Conservation (phyloP, 2,329 filamentous ascomycete genomes). For the Cladophialophora yegresii region DNA sequence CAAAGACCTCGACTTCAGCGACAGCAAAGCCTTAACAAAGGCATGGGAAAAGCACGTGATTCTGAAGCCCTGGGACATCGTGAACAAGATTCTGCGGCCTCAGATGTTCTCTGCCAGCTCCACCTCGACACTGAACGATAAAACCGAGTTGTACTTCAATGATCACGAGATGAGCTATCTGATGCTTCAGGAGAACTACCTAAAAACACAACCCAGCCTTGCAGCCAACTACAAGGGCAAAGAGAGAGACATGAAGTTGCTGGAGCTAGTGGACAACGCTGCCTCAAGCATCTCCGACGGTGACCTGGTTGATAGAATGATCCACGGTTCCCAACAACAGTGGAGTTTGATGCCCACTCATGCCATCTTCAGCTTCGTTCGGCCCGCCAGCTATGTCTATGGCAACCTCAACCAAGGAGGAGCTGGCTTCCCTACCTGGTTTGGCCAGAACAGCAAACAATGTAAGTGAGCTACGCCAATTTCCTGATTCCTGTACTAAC, state of each 20-base stretch:
- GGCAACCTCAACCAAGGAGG: slow-evolving; percentile 68
- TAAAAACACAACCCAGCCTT: slow-evolving; percentile 74
- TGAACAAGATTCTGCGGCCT: slow-evolving; percentile 83
- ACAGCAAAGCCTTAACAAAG: slow-evolving; percentile 92
- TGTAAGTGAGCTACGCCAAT: slow-evolving; percentile 53
- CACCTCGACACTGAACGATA: slow-evolving; percentile 89
- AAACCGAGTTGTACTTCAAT: slow-evolving; percentile 98
- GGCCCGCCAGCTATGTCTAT: slow-evolving; percentile 82
- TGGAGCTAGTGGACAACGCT: slow-evolving; percentile 83
- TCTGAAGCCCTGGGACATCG: slow-evolving; percentile 97
- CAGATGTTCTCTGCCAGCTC: slow-evolving; percentile 82
- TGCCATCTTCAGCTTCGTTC: slow-evolving; percentile 90
- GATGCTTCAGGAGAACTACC: slow-evolving; percentile 98
- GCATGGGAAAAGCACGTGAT: slow-evolving; percentile 98
- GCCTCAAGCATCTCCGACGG: slow-evolving; percentile 97
- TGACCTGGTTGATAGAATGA: slow-evolving; percentile 95
- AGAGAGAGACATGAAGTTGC: slow-evolving; percentile 74
- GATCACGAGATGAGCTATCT: slow-evolving; percentile 96
- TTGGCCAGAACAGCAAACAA: slow-evolving; percentile 90
- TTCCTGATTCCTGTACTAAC: slow-evolving; percentile 30
- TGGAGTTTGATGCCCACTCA: slow-evolving; percentile 98
- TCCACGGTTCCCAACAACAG: slow-evolving; percentile 95
- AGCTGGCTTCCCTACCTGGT: slow-evolving; percentile 83
- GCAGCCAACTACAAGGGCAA: slow-evolving; percentile 64
- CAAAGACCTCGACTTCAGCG: slow-evolving; percentile 67